phyloP scores from a whole-genome alignment of 225 moss, liverwort and hornwort genomes.

The Anthoceros angustus region DNA sequence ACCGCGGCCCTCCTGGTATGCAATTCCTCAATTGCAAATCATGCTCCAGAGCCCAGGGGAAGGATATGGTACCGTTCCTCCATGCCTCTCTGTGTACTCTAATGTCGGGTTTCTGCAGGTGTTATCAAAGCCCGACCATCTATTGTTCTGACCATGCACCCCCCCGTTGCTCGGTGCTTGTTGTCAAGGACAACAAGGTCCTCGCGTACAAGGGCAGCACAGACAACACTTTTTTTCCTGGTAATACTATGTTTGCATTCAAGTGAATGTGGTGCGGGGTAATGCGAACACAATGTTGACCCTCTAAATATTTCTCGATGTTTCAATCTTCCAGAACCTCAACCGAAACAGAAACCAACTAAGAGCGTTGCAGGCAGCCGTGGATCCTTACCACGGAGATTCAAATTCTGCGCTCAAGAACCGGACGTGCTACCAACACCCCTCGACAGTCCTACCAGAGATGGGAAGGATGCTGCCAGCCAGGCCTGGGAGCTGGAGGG shows the following conservation, averaged over 20 bases:
- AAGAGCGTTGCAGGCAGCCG: not conserved
- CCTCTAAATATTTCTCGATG: not conserved
- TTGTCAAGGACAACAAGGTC: conserved; percentile 6
- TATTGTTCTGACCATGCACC: not conserved
- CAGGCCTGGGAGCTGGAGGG: conserved; percentile 15
- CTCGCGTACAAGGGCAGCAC: conserved; percentile 2
- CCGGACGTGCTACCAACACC: conserved; percentile 6
- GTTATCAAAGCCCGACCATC: not conserved
- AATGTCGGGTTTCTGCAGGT: not conserved
- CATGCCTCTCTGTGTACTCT: not conserved
- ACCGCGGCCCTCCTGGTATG: not conserved
- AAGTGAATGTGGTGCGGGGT: conserved; percentile 5
- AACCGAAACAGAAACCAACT: not conserved
- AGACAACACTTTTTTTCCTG: not conserved
- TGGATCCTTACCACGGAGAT: not conserved
- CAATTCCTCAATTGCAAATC: not conserved
- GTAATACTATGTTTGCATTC: not conserved
- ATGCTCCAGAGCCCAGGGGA: no score
- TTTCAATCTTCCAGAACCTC: not conserved
- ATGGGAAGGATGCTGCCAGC: conserved; percentile 3
- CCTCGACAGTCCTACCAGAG: not conserved
- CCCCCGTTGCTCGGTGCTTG: conserved; percentile 2
- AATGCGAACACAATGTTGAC: conserved; percentile 6
- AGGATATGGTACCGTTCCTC: not conserved
- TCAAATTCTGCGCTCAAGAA: not conserved